These are phyloP conservation scores for Phytophthora pisi DNA, from an alignment of 352 stramenopile genomes.

Conservation along the genomic window DNA sequence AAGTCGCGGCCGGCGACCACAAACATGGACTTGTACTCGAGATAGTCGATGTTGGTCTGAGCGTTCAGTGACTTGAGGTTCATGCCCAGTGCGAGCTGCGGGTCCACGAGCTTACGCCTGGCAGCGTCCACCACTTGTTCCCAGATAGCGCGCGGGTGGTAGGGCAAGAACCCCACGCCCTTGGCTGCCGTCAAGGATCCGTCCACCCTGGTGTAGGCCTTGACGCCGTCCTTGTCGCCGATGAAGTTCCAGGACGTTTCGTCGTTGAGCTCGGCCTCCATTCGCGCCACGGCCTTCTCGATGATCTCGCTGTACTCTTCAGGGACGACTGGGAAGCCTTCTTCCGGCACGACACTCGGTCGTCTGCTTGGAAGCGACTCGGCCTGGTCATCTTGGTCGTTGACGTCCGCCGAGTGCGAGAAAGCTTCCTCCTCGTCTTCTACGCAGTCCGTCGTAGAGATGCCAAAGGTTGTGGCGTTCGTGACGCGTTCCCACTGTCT, in stretches of 20 bases:
- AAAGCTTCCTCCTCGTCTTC: slow-evolving; percentile 49
- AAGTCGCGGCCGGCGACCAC: slow-evolving; percentile 79
- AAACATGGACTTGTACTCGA: slow-evolving; percentile 84
- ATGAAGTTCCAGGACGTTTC: slow-evolving; percentile 65
- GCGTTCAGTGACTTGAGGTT: slow-evolving; percentile 51
- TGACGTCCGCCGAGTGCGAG: slow-evolving; percentile 21
- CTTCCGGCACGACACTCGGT: slow-evolving; percentile 38
- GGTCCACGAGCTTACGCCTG: slow-evolving; percentile 60
- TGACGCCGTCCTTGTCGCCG: slow-evolving; percentile 72
- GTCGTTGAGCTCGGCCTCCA: slow-evolving; percentile 67
- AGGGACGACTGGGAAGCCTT: slow-evolving; percentile 51
- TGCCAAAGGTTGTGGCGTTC: slow-evolving; percentile 55
- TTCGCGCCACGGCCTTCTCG: slow-evolving; percentile 58
- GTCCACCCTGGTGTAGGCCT: slow-evolving; percentile 70
- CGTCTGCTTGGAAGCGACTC: slow-evolving; percentile 16
- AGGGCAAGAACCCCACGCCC: slow-evolving; percentile 56
- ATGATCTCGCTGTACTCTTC: slow-evolving; percentile 62
- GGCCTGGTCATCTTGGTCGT: slow-evolving; percentile 26
- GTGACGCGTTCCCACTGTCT: slow-evolving; percentile 46
- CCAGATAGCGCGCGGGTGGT: slow-evolving; percentile 53
- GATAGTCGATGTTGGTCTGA: slow-evolving; percentile 72
- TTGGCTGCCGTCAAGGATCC: slow-evolving; percentile 67
- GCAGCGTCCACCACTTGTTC: slow-evolving; percentile 49
- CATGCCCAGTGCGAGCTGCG: slow-evolving; percentile 53
- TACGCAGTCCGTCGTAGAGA: slow-evolving; percentile 48